These are phyloP conservation scores for Clitocybe nebularis DNA, from an alignment of 1,284 basidiomycete genomes.

Conservation along the genomic window DNA sequence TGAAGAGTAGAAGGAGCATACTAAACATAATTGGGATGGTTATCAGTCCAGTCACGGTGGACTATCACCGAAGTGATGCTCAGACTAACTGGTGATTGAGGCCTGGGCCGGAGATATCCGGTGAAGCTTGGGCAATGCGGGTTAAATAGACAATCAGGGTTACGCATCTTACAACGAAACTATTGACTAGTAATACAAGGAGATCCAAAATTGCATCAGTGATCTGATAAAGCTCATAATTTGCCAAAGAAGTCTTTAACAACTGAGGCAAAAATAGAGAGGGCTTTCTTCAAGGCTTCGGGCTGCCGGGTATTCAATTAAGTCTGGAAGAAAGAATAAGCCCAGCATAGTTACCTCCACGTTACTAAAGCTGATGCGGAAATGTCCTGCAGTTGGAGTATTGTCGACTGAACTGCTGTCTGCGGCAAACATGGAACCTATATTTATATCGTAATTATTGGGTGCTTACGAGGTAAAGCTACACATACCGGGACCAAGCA, in stretches of 20 bases:
- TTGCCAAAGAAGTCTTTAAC: slow-evolving; percentile 34
- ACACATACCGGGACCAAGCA: slow-evolving; percentile 51
- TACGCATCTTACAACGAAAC: too few relatives aligned
- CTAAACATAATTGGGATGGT: too few relatives aligned
- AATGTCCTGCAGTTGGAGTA: slow-evolving; percentile 45
- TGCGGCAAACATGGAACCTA: slow-evolving; percentile 47
- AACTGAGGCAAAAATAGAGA: slow-evolving; percentile 38
- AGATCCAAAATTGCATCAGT: too few relatives aligned
- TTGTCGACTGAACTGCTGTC: slow-evolving; percentile 27
- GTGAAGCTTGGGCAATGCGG: too few relatives aligned
- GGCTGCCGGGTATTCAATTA: slow-evolving; percentile 21
- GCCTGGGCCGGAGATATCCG: too few relatives aligned
- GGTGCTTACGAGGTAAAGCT: neutral
- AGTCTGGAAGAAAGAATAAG: slow-evolving; percentile 4
- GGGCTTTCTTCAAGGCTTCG: slow-evolving; percentile 41
- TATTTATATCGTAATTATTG: neutral
- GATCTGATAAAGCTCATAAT: too few relatives aligned
- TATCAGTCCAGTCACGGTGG: too few relatives aligned
- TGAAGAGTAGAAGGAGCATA: too few relatives aligned
- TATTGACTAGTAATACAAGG: too few relatives aligned
- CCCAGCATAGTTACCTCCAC: slow-evolving; percentile 34
- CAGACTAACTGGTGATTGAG: too few relatives aligned
- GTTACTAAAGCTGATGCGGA: slow-evolving; percentile 61
- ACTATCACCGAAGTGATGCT: too few relatives aligned
- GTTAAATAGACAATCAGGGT: too few relatives aligned